Percentiles rank a stretch among this genome's conserved stretches.
Conservation (phyloP, 768 basidiomycete species). For the Wakefieldia striispora region DNA sequence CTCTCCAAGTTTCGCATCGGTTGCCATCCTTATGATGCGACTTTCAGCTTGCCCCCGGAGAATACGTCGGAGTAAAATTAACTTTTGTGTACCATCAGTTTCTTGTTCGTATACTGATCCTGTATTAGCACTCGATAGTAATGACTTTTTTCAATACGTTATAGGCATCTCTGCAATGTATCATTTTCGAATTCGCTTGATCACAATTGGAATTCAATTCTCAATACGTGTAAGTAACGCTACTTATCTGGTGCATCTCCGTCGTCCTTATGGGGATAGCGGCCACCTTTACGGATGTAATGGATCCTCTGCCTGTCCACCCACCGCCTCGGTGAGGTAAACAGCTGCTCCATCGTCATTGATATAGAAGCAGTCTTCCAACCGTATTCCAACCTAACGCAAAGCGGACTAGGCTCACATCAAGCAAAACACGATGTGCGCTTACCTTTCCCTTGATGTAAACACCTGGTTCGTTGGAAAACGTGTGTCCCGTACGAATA, state of each 20-base stretch:
- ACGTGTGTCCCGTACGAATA: slow-evolving; percentile 65
- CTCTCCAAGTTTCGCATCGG: background rate
- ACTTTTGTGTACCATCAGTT: slow-evolving; percentile 21
- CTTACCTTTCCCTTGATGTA: slow-evolving; percentile 68
- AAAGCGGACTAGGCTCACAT: slow-evolving; percentile 11
- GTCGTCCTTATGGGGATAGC: slow-evolving; percentile 14
- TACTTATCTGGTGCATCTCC: slow-evolving; percentile 20
- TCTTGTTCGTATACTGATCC: slow-evolving; percentile 29
- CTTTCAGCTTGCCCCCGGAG: slow-evolving; percentile 11
- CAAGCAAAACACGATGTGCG: background rate
- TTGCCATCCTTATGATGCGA: slow-evolving; percentile 10
- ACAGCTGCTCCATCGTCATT: slow-evolving; percentile 48
- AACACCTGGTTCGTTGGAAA: slow-evolving; percentile 79
- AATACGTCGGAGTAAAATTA: slow-evolving; percentile 14
- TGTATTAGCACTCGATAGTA: slow-evolving; percentile 25
- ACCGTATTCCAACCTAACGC: slow-evolving; percentile 65
- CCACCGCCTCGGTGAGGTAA: slow-evolving; percentile 63
- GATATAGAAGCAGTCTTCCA: slow-evolving; percentile 84
- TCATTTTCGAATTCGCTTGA: slow-evolving; percentile 3
- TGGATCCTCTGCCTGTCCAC: slow-evolving; percentile 49
- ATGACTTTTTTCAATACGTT: slow-evolving; percentile 25
- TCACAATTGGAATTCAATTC: slow-evolving; percentile 2
- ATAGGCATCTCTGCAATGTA: slow-evolving; percentile 10
- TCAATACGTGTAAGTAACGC: background rate
- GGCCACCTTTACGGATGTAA: slow-evolving; percentile 31